Base-by-base conservation (phyloP, 2,329 filamentous ascomycete species). In the Metarhizium sp. region DNA sequence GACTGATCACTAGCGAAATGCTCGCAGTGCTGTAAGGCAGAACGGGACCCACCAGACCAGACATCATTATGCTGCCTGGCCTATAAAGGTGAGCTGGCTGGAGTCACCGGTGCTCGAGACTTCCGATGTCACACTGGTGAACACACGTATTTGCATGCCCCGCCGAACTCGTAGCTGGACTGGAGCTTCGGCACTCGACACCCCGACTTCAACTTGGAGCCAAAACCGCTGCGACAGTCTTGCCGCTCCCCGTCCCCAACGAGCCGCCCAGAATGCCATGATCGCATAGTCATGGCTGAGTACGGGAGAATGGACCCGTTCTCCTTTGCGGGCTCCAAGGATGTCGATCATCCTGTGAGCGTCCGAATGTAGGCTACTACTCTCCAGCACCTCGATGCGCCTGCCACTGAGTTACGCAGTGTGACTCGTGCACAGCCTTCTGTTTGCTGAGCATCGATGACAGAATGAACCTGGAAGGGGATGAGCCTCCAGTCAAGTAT, bases 261-360 rank as follows among this genome's bases (percentile, higher is more conserved):
- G 6, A 18, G 46, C 18, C 46, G 14, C 45, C 34, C 57, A 62
- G 52, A 54, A 69, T 69, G 67, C 62, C 57, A 60, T 69, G 65
- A 68, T 50, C 49, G 20, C 52, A 51, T 25, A 36, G 56, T 49
- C 57, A 73, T 73, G 69, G 56, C 68, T 61, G 69, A 72, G 58
- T 71, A 71, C 64, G 70, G 69, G 63, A 69, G 67, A 56, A 96
- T 96, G 90, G 94, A 99, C 73, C 87, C 92, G 53, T 96, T 96
- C 73, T 95, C 92, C 34, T 97, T 97, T 75, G 92, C 90, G 62
- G 90, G 86, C 66, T 96, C 94, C 57, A 87, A 90, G 61, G 85
- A 89, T 70, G 79, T 97, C 63, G 80, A 90, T 63, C 82, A 92
- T 60, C 84, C 88, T 20, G 78, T 87, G 62, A 83, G 77, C 72